phyloP scores from a whole-genome alignment of 1,139 yeast species.

The Debaryomycetaceae sp. region DNA sequence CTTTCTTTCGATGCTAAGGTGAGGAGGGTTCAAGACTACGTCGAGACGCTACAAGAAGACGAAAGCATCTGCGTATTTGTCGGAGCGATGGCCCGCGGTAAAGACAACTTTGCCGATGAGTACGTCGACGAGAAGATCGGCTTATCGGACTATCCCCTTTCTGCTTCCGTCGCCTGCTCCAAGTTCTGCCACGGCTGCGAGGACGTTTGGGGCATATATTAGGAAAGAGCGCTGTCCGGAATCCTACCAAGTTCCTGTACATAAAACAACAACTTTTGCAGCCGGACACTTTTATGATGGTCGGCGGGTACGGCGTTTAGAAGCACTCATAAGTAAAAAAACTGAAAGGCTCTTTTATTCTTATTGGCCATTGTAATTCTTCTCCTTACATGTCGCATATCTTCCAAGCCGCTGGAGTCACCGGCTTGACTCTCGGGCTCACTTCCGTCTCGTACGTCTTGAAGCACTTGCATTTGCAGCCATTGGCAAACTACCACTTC shows the following conservation, averaged over 20 bases:
- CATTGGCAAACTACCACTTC: not conserved
- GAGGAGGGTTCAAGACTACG: slow-evolving; percentile 81
- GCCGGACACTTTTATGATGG: too few relatives aligned
- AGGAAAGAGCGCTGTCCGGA: too few relatives aligned
- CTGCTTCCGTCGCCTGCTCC: slow-evolving; percentile 97
- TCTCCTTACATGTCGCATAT: not conserved
- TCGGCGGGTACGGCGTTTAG: too few relatives aligned
- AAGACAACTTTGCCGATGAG: slow-evolving; percentile 94
- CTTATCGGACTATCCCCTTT: slow-evolving; percentile 85
- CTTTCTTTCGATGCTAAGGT: slow-evolving; percentile 91
- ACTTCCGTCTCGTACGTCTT: not conserved
- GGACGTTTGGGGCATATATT: slow-evolving; percentile 82
- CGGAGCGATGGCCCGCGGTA: slow-evolving; percentile 99
- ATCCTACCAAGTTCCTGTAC: too few relatives aligned
- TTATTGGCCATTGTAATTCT: too few relatives aligned
- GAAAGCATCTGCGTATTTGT: slow-evolving; percentile 96
- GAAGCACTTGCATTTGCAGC: not conserved
- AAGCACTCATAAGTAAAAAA: too few relatives aligned
- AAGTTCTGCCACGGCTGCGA: slow-evolving; percentile 98
- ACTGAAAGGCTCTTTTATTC: too few relatives aligned
- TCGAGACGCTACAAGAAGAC: slow-evolving; percentile 66
- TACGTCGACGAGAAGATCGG: slow-evolving; percentile 94
- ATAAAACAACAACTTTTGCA: too few relatives aligned
- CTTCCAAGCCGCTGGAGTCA: not conserved
- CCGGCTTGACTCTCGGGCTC: not conserved